Evolutionary conservation across 192 early-diverging fungal species (phyloP).

Genomic region (Coemansia nantahalensis): DNA sequence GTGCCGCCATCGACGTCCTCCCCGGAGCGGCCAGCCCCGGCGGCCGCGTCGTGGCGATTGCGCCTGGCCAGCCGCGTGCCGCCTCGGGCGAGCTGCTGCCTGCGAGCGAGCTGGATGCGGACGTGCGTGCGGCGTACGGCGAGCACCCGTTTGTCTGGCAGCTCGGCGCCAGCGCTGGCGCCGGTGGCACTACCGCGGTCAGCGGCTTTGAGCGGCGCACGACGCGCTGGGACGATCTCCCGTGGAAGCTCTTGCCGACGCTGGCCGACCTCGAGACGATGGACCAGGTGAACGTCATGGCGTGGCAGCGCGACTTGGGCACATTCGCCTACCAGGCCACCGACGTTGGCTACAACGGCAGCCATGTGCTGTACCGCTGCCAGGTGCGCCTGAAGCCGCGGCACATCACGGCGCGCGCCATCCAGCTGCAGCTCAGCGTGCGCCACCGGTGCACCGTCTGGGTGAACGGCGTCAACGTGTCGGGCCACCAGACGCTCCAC

Average conservation of each 20-base stretch:
- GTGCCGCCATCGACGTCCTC: constrained; percentile 10
- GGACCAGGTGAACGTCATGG: constrained; percentile 52
- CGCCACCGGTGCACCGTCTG: constrained; percentile 70
- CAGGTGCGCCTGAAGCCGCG: constrained; percentile 47
- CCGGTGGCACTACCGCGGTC: constrained; percentile 5
- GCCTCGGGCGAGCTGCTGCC: background rate
- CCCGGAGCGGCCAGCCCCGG: background rate
- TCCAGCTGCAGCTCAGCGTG: constrained; percentile 62
- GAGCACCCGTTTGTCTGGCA: constrained; percentile 25
- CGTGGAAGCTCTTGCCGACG: constrained; percentile 54
- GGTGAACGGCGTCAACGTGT: constrained; percentile 69
- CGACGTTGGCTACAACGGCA: constrained; percentile 60
- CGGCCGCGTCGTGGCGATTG: constrained; percentile 11
- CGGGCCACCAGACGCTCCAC: constrained; percentile 78
- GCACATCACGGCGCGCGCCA: constrained; percentile 21
- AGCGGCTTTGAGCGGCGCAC: constrained; percentile 33
- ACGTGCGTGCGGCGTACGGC: background rate
- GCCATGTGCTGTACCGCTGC: constrained; percentile 63
- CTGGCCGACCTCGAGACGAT: constrained; percentile 49
- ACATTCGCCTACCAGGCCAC: constrained; percentile 56
- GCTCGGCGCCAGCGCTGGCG: background rate
- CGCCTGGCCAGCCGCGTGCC: constrained; percentile 15
- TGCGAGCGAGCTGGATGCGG: background rate
- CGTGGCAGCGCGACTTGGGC: constrained; percentile 46
- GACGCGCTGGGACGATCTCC: constrained; percentile 39